These are phyloP conservation scores for Nakaseomyces delphensis DNA, from an alignment of 1,139 yeast species.

Conservation along the genomic window DNA sequence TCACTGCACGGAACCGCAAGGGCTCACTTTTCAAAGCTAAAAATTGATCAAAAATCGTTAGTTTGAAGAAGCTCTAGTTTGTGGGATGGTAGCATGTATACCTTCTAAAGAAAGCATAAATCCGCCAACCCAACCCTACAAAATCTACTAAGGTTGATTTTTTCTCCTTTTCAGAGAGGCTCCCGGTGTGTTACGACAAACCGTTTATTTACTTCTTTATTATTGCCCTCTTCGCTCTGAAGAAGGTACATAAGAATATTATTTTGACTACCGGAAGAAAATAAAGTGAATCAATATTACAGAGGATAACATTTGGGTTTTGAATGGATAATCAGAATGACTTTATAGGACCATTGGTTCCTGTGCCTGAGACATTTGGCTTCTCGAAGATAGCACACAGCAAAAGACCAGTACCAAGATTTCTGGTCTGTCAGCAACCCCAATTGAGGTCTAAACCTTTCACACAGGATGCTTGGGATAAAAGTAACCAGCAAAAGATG, in stretches of 20 bases:
- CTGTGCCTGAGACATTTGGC: slow-evolving; percentile 19
- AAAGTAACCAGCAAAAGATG: slow-evolving; percentile 44
- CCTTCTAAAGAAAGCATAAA: too few relatives aligned
- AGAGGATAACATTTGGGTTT: too few relatives aligned
- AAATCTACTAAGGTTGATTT: too few relatives aligned
- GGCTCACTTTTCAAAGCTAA: too few relatives aligned
- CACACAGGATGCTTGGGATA: slow-evolving; percentile 45
- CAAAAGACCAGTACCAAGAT: slow-evolving; percentile 31
- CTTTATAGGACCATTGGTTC: slow-evolving; percentile 11
- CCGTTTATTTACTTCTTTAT: not conserved
- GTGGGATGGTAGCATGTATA: too few relatives aligned
- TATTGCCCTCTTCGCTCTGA: too few relatives aligned
- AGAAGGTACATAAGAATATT: not conserved
- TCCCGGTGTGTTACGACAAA: not conserved
- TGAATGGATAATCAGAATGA: not conserved
- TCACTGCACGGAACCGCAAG: too few relatives aligned
- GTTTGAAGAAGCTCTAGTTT: too few relatives aligned
- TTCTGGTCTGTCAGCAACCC: slow-evolving; percentile 33
- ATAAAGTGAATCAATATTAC: too few relatives aligned
- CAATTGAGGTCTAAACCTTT: slow-evolving; percentile 26
- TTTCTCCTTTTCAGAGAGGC: too few relatives aligned
- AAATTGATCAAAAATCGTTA: too few relatives aligned
- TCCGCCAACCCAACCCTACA: too few relatives aligned
- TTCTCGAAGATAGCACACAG: slow-evolving; percentile 15
- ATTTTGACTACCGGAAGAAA: not conserved